phyloP scores from a whole-genome alignment of 2,329 filamentous ascomycete genomes.

The Metarhizium robertsii region DNA sequence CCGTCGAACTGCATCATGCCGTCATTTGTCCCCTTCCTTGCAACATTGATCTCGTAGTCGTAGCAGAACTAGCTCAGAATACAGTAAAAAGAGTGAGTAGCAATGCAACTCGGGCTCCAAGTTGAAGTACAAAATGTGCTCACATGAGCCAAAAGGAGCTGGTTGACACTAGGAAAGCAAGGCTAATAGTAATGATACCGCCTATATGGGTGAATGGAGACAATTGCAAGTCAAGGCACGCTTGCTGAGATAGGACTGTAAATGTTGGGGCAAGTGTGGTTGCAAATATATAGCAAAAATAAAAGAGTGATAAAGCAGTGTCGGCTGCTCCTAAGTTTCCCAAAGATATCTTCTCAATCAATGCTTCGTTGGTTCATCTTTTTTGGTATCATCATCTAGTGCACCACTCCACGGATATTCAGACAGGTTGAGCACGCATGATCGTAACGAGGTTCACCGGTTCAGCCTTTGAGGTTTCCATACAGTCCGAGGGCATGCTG shows the following conservation, averaged over 20 bases:
- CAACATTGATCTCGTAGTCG: background rate
- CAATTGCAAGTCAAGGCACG: background rate
- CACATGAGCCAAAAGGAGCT: background rate
- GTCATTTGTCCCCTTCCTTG: background rate
- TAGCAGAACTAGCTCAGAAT: background rate
- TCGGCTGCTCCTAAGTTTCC: background rate
- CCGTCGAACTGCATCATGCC: background rate
- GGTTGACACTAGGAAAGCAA: background rate
- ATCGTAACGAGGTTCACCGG: too few relatives aligned
- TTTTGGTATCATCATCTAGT: background rate
- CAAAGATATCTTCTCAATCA: background rate
- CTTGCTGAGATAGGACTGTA: background rate
- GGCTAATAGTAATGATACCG: background rate
- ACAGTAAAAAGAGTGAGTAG: constrained; percentile 1
- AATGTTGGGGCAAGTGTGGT: background rate
- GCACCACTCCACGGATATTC: background rate
- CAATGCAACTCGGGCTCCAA: background rate
- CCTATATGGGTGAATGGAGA: background rate
- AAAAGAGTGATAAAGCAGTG: background rate
- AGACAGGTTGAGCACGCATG: background rate
- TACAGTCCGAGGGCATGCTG: background rate
- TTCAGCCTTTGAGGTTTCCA: background rate
- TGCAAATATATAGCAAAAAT: background rate
- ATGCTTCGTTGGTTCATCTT: background rate
- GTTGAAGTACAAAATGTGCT: background rate